These are phyloP conservation scores for Thinopyrum elongatum DNA, from an alignment of 176 grass and related monocot genomes.

Conservation along the genomic window DNA sequence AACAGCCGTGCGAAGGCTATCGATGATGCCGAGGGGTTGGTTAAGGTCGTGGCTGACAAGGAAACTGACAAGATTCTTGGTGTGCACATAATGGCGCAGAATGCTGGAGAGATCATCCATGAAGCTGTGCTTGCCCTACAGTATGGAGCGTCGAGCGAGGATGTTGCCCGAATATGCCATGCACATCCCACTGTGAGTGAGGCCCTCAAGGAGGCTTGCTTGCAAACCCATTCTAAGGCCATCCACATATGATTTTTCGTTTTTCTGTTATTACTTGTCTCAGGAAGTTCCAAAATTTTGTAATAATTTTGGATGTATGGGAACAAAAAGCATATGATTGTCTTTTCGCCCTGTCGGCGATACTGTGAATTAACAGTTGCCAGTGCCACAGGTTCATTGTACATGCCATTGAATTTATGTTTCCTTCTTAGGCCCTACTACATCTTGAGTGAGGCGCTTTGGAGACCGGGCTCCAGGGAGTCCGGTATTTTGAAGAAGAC, in stretches of 20 bases:
- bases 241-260: constrained; percentile 69
- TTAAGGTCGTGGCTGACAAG: constrained; percentile 92
- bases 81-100: constrained; percentile 92
- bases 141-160: constrained; percentile 96
- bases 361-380: constrained; percentile 26
- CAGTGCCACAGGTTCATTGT: not conserved
- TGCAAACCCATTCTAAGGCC: constrained; percentile 85
- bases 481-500: too few relatives aligned
- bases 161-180: constrained; percentile 90
- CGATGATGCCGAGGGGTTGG: constrained; percentile 88
- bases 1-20: constrained; percentile 98
- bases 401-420: not conserved
- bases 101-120: constrained; percentile 94
- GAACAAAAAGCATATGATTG: constrained; percentile 5
- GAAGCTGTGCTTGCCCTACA: constrained; percentile 89
- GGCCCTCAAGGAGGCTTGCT: constrained; percentile 94
- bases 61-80: constrained; percentile 92
- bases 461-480: too few relatives aligned
- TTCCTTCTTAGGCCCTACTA: not conserved
- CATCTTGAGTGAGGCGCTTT: not conserved
- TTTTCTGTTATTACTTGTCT: constrained; percentile 32
- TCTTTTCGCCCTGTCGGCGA: not conserved
- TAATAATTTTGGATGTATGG: constrained; percentile 39
- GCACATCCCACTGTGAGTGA: constrained; percentile 95
- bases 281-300: constrained; percentile 36